Percentiles rank a stretch among this genome's conserved stretches.
These are phyloP conservation scores for Kwoniella botswanensis DNA, from an alignment of 768 basidiomycete species.

Conservation along the genomic window DNA sequence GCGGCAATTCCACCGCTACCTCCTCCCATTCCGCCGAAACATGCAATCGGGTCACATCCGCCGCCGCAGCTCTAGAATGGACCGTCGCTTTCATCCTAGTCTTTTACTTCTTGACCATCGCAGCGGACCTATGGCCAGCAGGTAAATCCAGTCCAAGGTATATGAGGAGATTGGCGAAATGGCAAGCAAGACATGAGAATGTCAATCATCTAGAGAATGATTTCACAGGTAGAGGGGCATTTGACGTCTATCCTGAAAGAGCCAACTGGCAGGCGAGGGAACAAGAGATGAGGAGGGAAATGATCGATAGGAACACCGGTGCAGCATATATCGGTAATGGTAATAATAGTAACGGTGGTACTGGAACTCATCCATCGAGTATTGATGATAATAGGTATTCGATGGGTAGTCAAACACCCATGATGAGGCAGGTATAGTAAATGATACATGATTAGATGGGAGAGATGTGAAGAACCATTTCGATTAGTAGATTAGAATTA, in stretches of 20 bases:
- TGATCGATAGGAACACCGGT: slow-evolving; percentile 36
- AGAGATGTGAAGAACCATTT: too few species aligned
- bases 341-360: not conserved
- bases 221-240: slow-evolving; percentile 54
- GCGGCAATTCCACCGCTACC: slow-evolving; percentile 32
- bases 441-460: too few species aligned
- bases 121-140: slow-evolving; percentile 60
- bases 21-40: slow-evolving; percentile 31
- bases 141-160: slow-evolving; percentile 56
- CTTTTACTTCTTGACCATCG: slow-evolving; percentile 58
- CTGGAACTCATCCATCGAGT: not conserved
- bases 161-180: slow-evolving; percentile 55
- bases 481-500: too few species aligned
- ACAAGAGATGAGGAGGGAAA: slow-evolving; percentile 34
- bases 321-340: slow-evolving; percentile 1
- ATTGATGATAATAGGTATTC: slow-evolving; percentile 15
- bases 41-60: slow-evolving; percentile 55
- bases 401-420: slow-evolving; percentile 23
- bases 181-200: slow-evolving; percentile 52
- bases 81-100: slow-evolving; percentile 53
- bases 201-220: slow-evolving; percentile 44
- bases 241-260: slow-evolving; percentile 45
- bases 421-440: slow-evolving; percentile 28
- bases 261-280: slow-evolving; percentile 42
- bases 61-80: slow-evolving; percentile 58